These are phyloP conservation scores for Penicillium olsonii DNA, from an alignment of 2,329 filamentous ascomycete genomes.

Conservation along the genomic window DNA sequence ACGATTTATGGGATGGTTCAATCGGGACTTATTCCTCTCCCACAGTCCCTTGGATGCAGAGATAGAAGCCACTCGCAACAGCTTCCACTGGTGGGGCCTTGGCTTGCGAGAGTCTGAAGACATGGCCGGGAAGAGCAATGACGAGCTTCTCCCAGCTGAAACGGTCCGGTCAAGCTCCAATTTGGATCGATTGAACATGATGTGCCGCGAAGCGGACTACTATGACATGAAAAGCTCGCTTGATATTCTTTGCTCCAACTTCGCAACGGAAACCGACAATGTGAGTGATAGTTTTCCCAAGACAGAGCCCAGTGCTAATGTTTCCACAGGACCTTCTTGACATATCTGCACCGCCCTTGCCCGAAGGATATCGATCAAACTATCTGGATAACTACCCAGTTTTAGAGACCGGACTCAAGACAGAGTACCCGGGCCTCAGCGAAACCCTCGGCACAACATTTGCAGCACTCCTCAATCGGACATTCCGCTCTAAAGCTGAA, in stretches of 20 bases:
- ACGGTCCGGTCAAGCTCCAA: constrained; percentile 17
- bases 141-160: constrained; percentile 20
- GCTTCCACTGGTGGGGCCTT: constrained; percentile 68
- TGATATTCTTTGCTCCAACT: constrained; percentile 35
- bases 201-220: constrained; percentile 32
- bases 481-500: constrained; percentile 20
- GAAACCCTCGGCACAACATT: constrained; percentile 37
- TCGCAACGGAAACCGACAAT: constrained; percentile 28
- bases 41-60: constrained; percentile 50
- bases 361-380: constrained; percentile 54
- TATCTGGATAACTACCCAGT: constrained; percentile 58
- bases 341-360: constrained; percentile 61
- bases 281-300: constrained; percentile 23
- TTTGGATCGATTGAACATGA: constrained; percentile 26
- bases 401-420: constrained; percentile 52
- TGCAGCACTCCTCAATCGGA: constrained; percentile 30
- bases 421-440: constrained; percentile 47
- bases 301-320: constrained; percentile 17
- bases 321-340: constrained; percentile 58
- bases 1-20: constrained; percentile 74
- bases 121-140: constrained; percentile 42
- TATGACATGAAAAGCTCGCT: constrained; percentile 39
- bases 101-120: constrained; percentile 62
- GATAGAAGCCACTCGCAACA: constrained; percentile 65
- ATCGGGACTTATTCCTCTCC: constrained; percentile 58